Percentiles rank a stretch among this genome's conserved stretches.
Conservation (phyloP, 1,284 basidiomycete species). For the Stereum hirsutum region DNA sequence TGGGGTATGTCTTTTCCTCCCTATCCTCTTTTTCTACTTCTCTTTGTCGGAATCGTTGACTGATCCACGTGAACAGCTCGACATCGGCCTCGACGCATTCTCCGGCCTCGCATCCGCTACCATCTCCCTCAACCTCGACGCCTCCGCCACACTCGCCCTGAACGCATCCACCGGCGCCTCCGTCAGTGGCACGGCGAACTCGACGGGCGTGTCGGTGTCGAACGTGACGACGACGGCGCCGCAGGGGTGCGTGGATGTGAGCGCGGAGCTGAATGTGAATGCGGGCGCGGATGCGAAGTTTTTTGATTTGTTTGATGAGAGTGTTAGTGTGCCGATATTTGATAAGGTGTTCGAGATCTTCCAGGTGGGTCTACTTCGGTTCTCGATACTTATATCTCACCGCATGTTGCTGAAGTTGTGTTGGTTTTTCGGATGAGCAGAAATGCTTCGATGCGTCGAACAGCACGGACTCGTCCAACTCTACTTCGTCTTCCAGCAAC, state of each 20-base stretch:
- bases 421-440: neutral
- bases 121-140: conserved; percentile 37
- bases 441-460: neutral
- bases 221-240: neutral
- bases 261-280: conserved; percentile 1
- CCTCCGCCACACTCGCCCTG: conserved; percentile 24
- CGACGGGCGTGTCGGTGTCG: conserved; percentile 1
- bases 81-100: conserved; percentile 33
- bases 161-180: neutral
- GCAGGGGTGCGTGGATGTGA: conserved; percentile 4
- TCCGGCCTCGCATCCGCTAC: conserved; percentile 24
- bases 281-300: conserved; percentile 4
- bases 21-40: too few species aligned
- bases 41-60: neutral
- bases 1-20: conserved; percentile 15
- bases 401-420: neutral
- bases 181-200: conserved; percentile 11
- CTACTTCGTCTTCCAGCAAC: too few species aligned
- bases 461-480: neutral
- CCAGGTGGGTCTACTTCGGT: conserved; percentile 1
- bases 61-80: conserved; percentile 16
- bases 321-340: neutral
- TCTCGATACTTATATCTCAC: too few species aligned
- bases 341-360: conserved; percentile 3
- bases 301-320: conserved; percentile 2